A percentile compares a stretch with the other conserved stretches of the same genome.
phyloP scores from a whole-genome alignment of 2,329 filamentous ascomycete species.

The Trichoderma oligosporum region DNA sequence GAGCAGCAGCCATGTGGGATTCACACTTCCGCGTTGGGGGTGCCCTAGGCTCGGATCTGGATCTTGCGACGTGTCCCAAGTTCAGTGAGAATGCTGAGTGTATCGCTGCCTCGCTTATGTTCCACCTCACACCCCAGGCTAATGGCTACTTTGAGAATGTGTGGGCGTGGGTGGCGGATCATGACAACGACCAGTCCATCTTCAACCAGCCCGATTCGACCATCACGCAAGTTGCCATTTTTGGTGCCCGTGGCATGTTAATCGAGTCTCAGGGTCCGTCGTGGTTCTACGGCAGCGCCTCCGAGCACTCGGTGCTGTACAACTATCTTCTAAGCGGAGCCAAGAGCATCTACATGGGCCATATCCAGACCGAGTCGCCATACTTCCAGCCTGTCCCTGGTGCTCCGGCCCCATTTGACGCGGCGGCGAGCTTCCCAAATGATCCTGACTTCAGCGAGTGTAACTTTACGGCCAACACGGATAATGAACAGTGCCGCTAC shows the following conservation, averaged over 20 bases:
- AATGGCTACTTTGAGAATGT: constrained; percentile 50
- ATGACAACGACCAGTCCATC: constrained; percentile 50
- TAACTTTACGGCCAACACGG: too few species aligned
- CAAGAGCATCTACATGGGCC: constrained; percentile 44
- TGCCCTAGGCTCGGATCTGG: constrained; percentile 61
- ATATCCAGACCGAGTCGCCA: constrained; percentile 41
- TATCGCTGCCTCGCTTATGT: constrained; percentile 53
- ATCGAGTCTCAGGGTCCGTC: not conserved
- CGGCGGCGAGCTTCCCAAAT: constrained; percentile 4
- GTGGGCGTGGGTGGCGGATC: constrained; percentile 68
- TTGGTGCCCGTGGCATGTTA: too few species aligned
- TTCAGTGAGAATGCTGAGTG: constrained; percentile 47
- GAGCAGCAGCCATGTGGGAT: constrained; percentile 40
- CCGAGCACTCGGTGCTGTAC: constrained; percentile 40
- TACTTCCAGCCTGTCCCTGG: constrained; percentile 23
- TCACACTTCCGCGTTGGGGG: constrained; percentile 71
- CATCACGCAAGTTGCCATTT: too few species aligned
- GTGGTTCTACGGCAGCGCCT: constrained; percentile 22
- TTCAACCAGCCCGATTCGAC: too few species aligned
- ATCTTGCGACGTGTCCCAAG: constrained; percentile 55
- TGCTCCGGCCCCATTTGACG: constrained; percentile 21
- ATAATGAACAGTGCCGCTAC: too few species aligned
- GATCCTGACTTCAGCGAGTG: constrained; percentile 21
- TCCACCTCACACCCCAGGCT: constrained; percentile 40
- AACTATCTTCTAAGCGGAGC: constrained; percentile 43